A percentile compares a stretch with the other conserved stretches of the same genome.
phyloP scores from a whole-genome alignment of 148 eudicot species.

The Camellia sinensis region DNA sequence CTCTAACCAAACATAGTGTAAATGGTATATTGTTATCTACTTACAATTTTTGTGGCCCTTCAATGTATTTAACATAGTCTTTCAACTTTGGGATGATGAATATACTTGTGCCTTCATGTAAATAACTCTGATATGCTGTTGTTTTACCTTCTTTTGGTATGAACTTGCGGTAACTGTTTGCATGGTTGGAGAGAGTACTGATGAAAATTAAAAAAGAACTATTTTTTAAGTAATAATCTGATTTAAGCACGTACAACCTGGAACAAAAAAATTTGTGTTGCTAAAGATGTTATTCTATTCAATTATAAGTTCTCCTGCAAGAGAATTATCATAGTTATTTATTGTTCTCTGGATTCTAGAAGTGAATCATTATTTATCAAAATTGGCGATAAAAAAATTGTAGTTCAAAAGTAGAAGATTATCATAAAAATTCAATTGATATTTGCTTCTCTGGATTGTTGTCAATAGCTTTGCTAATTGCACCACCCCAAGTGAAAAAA shows the following conservation, averaged over 20 bases:
- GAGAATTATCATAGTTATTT: not conserved
- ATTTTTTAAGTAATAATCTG: not conserved
- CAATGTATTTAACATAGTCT: too few species aligned
- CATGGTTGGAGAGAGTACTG: too few species aligned
- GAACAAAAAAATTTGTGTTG: not conserved
- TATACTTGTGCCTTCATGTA: too few species aligned
- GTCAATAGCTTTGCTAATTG: not conserved
- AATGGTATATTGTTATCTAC: too few species aligned
- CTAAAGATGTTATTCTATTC: not conserved
- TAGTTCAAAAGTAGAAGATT: not conserved
- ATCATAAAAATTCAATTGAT: not conserved
- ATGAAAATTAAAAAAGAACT: too few species aligned
- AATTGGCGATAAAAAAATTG: not conserved
- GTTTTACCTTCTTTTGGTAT: too few species aligned
- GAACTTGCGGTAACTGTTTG: too few species aligned
- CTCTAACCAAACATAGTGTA: too few species aligned
- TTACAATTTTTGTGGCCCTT: too few species aligned
- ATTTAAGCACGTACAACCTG: not conserved
- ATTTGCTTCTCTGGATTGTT: not conserved
- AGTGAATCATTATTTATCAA: not conserved
- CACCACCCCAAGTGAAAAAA: not conserved
- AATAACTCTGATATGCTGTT: too few species aligned
- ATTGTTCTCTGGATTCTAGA: not conserved
- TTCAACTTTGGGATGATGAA: too few species aligned
- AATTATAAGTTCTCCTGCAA: not conserved